Evolutionary conservation across 257 asterid species (phyloP).

Genomic region (Henckelia pumila): DNA sequence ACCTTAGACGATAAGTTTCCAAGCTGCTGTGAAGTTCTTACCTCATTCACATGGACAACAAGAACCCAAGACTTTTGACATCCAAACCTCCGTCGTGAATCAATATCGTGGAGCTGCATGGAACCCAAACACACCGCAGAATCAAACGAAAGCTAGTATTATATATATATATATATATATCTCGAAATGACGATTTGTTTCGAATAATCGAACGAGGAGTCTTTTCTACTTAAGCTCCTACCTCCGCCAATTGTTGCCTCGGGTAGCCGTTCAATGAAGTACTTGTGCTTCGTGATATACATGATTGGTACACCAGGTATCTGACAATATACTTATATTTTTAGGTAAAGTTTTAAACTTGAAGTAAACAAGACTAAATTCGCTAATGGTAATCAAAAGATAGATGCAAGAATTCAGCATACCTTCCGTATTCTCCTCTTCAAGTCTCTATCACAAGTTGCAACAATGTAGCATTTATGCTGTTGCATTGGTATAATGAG

Average conservation of each 20-base stretch:
- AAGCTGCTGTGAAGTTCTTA: background rate
- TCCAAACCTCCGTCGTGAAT: slow-evolving; percentile 1
- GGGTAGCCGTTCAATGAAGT: slow-evolving; percentile 87
- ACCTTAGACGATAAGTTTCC: background rate
- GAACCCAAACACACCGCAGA: slow-evolving; percentile 2
- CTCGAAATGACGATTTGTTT: background rate
- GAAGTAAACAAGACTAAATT: background rate
- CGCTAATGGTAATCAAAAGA: too few species aligned
- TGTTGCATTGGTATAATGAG: slow-evolving; percentile 34
- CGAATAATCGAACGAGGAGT: background rate
- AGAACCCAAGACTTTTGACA: background rate
- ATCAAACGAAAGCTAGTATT: background rate
- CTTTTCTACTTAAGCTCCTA: slow-evolving; percentile 23
- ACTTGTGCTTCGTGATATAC: slow-evolving; percentile 76
- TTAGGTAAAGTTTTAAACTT: slow-evolving; percentile 8
- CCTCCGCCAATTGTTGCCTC: slow-evolving; percentile 98
- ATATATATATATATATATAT: too few species aligned
- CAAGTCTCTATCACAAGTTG: slow-evolving; percentile 95
- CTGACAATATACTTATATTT: slow-evolving; percentile 35
- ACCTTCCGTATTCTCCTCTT: slow-evolving; percentile 97
- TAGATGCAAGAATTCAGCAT: background rate
- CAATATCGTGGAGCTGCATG: slow-evolving; percentile 80
- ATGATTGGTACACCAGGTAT: slow-evolving; percentile 94
- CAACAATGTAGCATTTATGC: slow-evolving; percentile 96
- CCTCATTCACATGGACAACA: background rate